Evolutionary conservation across 495 filamentous ascomycete genomes (phyloP), one percentile per base, ranked within the genome.

Genomic region (Penicillium goetzii): DNA sequence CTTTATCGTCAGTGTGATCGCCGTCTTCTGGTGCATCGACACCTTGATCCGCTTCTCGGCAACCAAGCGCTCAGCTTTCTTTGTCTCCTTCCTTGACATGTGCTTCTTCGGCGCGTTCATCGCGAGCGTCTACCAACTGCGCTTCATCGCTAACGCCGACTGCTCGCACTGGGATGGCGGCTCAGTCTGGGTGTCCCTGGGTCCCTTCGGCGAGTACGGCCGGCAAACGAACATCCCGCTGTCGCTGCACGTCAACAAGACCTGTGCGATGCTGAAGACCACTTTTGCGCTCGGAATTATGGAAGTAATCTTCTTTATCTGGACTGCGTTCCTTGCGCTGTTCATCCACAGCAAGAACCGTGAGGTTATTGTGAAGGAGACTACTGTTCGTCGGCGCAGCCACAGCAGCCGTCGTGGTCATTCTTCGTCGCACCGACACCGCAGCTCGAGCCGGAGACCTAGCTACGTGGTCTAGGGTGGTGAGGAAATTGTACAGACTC

Each of bases 181-280:
- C 51, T 63, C 74, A 2, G 83, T 84, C 52, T 86, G 83, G 62
- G 60, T 90, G 56, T 81, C 79, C 23, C 78, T 92, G 14, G 88
- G 89, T 32, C 78, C 81, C 19, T 84, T 91, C 49, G 87, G 89
- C 32, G 74, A 71, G 58, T 78, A 73, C 21, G 78, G 77, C 19
- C 70, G 66, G 11, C 56, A 59, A 25, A 71, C 73, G 1, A 80
- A 80, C 54, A 81, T 76, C 41, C 71, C 65, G 21, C 71, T 81
- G 6, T 61, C 81, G 25, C 57, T 86, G 4, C 70, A 80, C 14
- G 68, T 87, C 25, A 84, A 93, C 71, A 94, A 94, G 83, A 83
- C 82, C 3, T 97, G 93, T 75, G 84, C 85, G 19, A 94, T 97
- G 92, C 84, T 94, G 58, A 97, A 97, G 85, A 88, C 93, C 1